Evolutionary conservation across 208 protist genomes (phyloP).

Genomic region (Dictyostelium gargantuum): DNA sequence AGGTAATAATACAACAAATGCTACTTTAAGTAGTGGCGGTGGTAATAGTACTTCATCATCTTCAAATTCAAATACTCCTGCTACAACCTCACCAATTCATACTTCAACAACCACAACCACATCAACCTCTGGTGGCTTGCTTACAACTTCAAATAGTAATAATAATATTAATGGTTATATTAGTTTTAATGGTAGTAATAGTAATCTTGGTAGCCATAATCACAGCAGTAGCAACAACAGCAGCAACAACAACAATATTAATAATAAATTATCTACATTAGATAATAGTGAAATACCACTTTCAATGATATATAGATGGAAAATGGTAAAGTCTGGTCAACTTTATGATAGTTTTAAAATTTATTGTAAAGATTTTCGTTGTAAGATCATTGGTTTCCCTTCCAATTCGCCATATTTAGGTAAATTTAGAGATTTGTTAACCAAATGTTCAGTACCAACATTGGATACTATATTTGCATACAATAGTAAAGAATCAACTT

Average conservation of each 20-base stretch:
- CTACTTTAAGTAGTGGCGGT: background rate
- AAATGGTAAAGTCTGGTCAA: background rate
- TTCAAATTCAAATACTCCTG: background rate
- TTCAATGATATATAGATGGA: constrained; percentile 42
- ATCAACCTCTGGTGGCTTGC: background rate
- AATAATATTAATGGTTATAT: background rate
- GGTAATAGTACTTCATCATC: background rate
- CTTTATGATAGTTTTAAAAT: constrained; percentile 37
- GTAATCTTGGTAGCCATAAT: background rate
- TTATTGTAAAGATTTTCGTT: constrained; percentile 63
- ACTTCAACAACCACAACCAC: background rate
- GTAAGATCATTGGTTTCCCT: constrained; percentile 45
- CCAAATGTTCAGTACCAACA: background rate
- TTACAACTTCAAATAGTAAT: background rate
- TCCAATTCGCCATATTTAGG: background rate
- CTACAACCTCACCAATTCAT: background rate
- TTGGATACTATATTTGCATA: constrained; percentile 16
- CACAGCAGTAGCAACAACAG: background rate
- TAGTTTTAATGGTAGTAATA: too few species aligned
- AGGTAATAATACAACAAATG: background rate
- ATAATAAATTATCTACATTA: background rate
- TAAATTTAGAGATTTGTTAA: constrained; percentile 9
- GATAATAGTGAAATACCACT: constrained; percentile 50
- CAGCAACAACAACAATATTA: background rate
- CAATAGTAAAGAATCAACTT: background rate